Conservation (phyloP, 148 eudicot species). For the Amaranthus cruentus region DNA sequence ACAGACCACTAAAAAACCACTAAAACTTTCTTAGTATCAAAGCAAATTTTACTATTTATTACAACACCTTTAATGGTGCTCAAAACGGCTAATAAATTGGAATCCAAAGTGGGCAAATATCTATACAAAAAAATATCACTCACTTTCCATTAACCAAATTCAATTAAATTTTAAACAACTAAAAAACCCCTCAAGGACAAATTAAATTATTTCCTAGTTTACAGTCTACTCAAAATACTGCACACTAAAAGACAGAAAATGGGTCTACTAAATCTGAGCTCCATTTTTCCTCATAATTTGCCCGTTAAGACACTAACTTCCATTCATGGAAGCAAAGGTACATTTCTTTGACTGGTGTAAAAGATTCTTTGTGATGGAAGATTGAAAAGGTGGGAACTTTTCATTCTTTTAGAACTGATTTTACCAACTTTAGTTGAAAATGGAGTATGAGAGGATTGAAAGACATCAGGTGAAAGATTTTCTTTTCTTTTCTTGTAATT, state of each 20-base stretch:
- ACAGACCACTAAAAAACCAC: too few relatives aligned
- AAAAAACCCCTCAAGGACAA: too few relatives aligned
- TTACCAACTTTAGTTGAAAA: neutral
- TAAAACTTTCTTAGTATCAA: too few relatives aligned
- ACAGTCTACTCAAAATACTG: too few relatives aligned
- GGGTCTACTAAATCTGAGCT: slow-evolving; percentile 24
- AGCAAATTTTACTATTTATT: too few relatives aligned
- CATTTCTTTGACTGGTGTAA: slow-evolving; percentile 4
- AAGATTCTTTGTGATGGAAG: neutral
- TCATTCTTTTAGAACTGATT: too few relatives aligned
- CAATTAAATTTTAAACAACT: too few relatives aligned
- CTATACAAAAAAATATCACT: too few relatives aligned
- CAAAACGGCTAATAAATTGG: neutral
- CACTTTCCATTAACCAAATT: too few relatives aligned
- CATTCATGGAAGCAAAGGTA: slow-evolving; percentile 14
- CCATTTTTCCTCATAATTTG: slow-evolving; percentile 16
- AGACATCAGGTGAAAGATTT: slow-evolving; percentile 24
- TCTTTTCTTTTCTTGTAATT: neutral
- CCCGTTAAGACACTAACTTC: slow-evolving; percentile 23
- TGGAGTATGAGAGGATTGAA: slow-evolving; percentile 33
- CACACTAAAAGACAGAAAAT: slow-evolving; percentile 24
- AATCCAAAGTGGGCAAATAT: too few relatives aligned
- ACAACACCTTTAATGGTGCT: too few relatives aligned
- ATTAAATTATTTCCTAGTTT: too few relatives aligned
- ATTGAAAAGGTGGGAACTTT: neutral